Percentiles rank a stretch among this genome's conserved stretches.
Evolutionary conservation across 306 rosid species (phyloP).

Genomic region (Rubus parviflorus): DNA sequence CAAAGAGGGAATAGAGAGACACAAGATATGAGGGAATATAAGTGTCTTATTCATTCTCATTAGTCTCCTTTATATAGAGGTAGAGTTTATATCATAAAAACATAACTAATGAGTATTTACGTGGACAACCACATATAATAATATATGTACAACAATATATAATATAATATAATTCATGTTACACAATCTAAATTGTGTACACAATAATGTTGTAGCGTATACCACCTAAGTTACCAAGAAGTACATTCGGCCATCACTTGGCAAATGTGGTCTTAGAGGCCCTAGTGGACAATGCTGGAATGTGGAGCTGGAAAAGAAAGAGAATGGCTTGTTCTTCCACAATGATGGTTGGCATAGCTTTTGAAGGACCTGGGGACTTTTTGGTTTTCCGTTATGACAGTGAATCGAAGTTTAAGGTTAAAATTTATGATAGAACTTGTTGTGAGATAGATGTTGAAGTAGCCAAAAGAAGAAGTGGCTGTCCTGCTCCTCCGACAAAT

Average conservation of each 20-base stretch:
- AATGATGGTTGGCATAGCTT: constrained; percentile 66
- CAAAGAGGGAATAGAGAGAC: no score
- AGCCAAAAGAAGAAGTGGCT: constrained; percentile 33
- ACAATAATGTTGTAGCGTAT: constrained; percentile 6
- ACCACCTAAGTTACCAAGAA: not conserved
- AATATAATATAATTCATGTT: no score
- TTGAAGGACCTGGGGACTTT: constrained; percentile 73
- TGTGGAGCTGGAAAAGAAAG: constrained; percentile 51
- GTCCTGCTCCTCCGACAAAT: not conserved
- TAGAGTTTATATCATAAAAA: no score
- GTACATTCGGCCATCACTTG: not conserved
- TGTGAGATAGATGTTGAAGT: constrained; percentile 78
- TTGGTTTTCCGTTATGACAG: constrained; percentile 72
- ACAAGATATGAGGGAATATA: no score
- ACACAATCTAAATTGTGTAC: not conserved
- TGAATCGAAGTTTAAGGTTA: constrained; percentile 54
- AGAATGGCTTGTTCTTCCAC: constrained; percentile 50
- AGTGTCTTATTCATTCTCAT: no score
- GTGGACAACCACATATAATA: no score
- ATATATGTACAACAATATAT: no score
- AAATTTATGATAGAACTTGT: constrained; percentile 63
- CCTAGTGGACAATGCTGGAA: constrained; percentile 70
- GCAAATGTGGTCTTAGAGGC: constrained; percentile 54
- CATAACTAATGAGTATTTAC: no score
- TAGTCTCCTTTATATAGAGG: no score